phyloP scores from a whole-genome alignment of 2,329 filamentous ascomycete genomes.

The Aureobasidium subglaciale region DNA sequence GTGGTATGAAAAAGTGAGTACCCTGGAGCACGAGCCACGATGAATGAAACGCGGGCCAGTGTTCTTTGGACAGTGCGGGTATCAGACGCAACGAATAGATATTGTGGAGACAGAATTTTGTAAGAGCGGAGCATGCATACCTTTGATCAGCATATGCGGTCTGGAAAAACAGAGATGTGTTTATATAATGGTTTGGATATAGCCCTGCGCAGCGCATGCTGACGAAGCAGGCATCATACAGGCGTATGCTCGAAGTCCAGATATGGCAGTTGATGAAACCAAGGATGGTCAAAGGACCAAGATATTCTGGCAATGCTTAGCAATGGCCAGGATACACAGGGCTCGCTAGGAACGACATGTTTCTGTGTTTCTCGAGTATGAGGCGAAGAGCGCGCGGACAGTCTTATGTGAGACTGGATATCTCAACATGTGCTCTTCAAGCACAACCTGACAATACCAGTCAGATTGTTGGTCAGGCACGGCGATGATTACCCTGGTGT shows the following conservation, averaged over 20 bases:
- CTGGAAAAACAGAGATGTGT: not conserved
- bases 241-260: not conserved
- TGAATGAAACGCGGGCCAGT: not conserved
- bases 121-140: too few relatives aligned
- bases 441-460: not conserved
- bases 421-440: not conserved
- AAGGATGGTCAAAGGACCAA: not conserved
- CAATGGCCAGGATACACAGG: not conserved
- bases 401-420: slow-evolving; percentile 2
- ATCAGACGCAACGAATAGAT: too few relatives aligned
- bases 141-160: too few relatives aligned
- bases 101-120: too few relatives aligned
- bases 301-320: slow-evolving; percentile 5
- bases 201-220: not conserved
- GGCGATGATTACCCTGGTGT: not conserved
- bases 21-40: slow-evolving; percentile 2
- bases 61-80: too few relatives aligned
- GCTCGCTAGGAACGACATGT: not conserved
- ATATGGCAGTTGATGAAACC: not conserved
- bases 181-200: too few relatives aligned
- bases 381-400: not conserved
- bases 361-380: not conserved
- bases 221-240: not conserved
- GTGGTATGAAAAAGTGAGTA: not conserved
- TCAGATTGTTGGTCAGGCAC: not conserved